Percentiles rank a stretch among this genome's conserved stretches.
phyloP scores from a whole-genome alignment of 768 basidiomycete species.

The Tricholoma furcatifolium region DNA sequence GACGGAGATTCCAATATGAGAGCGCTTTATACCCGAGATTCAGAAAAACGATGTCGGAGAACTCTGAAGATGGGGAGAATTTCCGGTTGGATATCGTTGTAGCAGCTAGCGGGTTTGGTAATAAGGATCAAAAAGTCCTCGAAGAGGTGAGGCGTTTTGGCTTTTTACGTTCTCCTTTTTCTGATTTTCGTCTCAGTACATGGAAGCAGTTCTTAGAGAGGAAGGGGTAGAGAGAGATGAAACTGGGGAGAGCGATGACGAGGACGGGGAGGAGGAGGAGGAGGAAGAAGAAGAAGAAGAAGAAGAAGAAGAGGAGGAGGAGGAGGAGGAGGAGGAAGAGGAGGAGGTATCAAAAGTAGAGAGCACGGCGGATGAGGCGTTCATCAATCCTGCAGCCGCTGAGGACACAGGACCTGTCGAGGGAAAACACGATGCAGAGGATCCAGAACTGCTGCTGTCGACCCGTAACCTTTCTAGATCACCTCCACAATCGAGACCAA shows the following conservation, averaged over 20 bases:
- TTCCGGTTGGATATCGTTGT: conserved; percentile 89
- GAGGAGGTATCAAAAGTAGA: conserved; percentile 31
- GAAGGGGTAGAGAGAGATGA: conserved; percentile 30
- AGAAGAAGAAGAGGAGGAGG: conserved; percentile 37
- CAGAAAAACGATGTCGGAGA: conserved; percentile 51
- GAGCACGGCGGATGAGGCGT: not conserved
- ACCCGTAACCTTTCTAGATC: conserved; percentile 43
- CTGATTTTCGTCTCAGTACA: conserved; percentile 49
- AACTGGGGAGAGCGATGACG: conserved; percentile 11
- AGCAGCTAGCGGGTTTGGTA: conserved; percentile 90
- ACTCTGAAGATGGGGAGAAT: conserved; percentile 39
- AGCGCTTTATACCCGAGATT: conserved; percentile 87
- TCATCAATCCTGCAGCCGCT: not conserved
- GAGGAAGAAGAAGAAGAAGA: conserved; percentile 38
- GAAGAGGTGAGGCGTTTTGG: conserved; percentile 65
- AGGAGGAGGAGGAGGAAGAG: conserved; percentile 26
- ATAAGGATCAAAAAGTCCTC: conserved; percentile 76
- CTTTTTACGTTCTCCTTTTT: conserved; percentile 17
- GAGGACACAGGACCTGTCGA: not conserved
- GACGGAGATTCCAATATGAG: conserved; percentile 89
- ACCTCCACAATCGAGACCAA: conserved; percentile 49
- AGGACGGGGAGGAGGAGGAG: conserved; percentile 28
- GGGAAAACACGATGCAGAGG: not conserved
- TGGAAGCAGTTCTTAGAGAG: conserved; percentile 49
- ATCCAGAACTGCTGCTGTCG: conserved; percentile 17